Percentiles rank a stretch among this genome's conserved stretches.
These are phyloP conservation scores for Aspergillus sp. DNA, from an alignment of 2,329 filamentous ascomycete species.

Conservation along the genomic window DNA sequence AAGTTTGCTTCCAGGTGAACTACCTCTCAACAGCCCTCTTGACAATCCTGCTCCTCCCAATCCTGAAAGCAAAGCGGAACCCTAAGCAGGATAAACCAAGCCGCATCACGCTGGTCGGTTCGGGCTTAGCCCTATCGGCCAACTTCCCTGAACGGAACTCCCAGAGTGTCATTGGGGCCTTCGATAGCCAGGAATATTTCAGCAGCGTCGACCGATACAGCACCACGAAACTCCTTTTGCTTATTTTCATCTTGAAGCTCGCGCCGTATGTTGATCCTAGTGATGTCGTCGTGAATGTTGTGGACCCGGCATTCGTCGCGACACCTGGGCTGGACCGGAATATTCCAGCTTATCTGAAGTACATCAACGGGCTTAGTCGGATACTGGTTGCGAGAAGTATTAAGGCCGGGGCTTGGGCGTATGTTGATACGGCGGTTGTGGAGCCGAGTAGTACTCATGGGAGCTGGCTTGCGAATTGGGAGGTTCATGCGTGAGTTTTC, in stretches of 20 bases:
- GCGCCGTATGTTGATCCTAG: not conserved
- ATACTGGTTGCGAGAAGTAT: not conserved
- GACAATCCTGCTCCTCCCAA: conserved; percentile 21
- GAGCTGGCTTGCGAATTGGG: not conserved
- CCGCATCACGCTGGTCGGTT: not conserved
- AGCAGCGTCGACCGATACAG: not conserved
- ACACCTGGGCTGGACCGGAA: not conserved
- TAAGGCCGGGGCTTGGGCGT: not conserved
- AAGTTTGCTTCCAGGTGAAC: conserved; percentile 40
- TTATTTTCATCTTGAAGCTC: not conserved
- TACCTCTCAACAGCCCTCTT: conserved; percentile 30
- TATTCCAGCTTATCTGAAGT: not conserved
- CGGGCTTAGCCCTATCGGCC: not conserved
- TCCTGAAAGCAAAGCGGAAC: conserved; percentile 14
- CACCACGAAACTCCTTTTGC: not conserved
- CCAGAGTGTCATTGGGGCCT: not conserved
- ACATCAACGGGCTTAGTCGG: not conserved
- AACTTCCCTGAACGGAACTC: not conserved
- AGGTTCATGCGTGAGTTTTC: not conserved
- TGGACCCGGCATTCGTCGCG: not conserved
- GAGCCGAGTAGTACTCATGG: not conserved
- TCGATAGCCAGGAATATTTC: not conserved
- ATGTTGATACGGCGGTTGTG: not conserved
- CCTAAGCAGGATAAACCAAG: not conserved
- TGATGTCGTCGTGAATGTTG: not conserved